Base-by-base conservation (phyloP, 2,329 filamentous ascomycete genomes). In the Talaromyces amestolkiae region DNA sequence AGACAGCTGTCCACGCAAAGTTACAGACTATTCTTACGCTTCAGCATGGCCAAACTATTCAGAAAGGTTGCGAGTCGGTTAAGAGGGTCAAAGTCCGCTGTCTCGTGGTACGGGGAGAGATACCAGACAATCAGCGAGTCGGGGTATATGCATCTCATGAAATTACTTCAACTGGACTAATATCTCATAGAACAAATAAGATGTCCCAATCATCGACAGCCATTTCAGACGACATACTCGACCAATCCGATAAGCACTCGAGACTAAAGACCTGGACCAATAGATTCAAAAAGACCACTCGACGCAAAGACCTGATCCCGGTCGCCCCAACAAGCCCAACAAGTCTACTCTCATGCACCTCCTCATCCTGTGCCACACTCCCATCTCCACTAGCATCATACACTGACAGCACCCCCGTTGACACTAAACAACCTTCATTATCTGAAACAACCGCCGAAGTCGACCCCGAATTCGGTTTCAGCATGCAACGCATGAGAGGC, bases 381-480 rank as follows among this genome's bases (percentile, higher is more conserved):
- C 27, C 60, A 15, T 22, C 60, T 43, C 47, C 60, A 31, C 47
- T 33, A 27, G 59, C 15, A 19, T 19, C 24, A 33, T 1, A 37
- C 31, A 5, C 27, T 13, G 19, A 56, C 2, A 39, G n/a, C n/a
- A 22, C 10, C 22, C 10, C 24, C 13, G 27, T 39, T 9, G 33
- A 15, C 33, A 51, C 17, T 27, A 27, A 19, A 13, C 51, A 58
- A 17, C 61, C 27, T 8, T 58, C 61, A 17, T 37, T 63, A 5
- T 63, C 61, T 13, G 51, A 58, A 33, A 22, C 61, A 45, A 63
- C 61, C 17, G 61, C 51, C 19, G 61, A 63, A 22, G 22, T 63
- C 41, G 61, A 63, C 19, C 33, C 61, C 13, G 51, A 63, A 3
- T 63, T 63, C 37, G 61, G 61, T 24, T 58, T 58, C 19, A 45